Evolutionary conservation across 257 asterid species (phyloP).

Genomic region (Lycium ferocissimum): DNA sequence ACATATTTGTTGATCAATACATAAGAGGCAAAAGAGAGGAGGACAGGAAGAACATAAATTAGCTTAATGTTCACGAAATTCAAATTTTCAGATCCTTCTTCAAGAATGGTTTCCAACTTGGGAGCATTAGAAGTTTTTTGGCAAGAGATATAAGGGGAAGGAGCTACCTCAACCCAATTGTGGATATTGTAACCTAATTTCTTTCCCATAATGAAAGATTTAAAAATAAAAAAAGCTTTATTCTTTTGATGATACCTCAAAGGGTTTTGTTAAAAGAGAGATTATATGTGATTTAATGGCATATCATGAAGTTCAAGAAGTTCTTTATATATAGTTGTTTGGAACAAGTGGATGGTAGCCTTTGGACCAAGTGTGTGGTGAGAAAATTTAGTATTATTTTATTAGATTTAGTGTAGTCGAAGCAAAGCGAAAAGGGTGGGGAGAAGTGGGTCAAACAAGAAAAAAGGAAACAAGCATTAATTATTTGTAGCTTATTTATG

Average conservation of each 20-base stretch:
- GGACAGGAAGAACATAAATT: constrained; percentile 41
- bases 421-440: background rate
- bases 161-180: constrained; percentile 61
- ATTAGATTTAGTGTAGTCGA: background rate
- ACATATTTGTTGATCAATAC: constrained; percentile 47
- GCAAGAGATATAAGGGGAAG: constrained; percentile 52
- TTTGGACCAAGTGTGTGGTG: background rate
- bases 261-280: background rate
- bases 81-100: constrained; percentile 51
- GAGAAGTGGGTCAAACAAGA: background rate
- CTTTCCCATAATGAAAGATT: constrained; percentile 43
- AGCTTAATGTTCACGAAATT: constrained; percentile 38
- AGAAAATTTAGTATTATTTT: background rate
- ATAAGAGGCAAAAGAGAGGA: constrained; percentile 48
- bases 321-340: background rate
- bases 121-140: constrained; percentile 56
- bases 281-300: background rate
- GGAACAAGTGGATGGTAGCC: background rate
- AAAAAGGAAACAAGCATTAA: background rate
- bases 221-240: background rate
- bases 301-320: background rate
- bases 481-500: background rate
- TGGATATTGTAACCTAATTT: constrained; percentile 43
- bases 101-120: constrained; percentile 57
- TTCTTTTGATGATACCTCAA: background rate